Evolutionary conservation across 2,329 filamentous ascomycete genomes (phyloP), one percentile per base, ranked within the genome.

Genomic region (Aspergillus unguis): DNA sequence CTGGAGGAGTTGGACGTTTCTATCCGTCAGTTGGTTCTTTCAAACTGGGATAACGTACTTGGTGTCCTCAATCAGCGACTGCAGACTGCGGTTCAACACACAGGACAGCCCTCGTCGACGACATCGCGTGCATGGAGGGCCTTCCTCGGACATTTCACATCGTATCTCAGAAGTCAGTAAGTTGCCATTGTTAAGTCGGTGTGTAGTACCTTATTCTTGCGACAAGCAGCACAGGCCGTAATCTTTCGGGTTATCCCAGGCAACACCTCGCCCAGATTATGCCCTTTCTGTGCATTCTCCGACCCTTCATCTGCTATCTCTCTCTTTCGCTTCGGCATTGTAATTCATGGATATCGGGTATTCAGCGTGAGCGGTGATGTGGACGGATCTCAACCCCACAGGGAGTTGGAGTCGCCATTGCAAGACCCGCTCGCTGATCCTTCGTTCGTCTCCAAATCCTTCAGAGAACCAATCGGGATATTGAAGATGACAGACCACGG

Each of bases 201-300:
- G 6, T 4, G 8, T 31, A 43, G 35, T 36, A 78, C 77, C 70
- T 79, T 79, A 57, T 79, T 75, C 58, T 78, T 78, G 36, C 76
- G 71, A 62, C 77, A 79, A 33, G 76, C 72, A 28, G 76, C 76
- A 62, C 77, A 80, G 9, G 77, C 77, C 31, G 71, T 73, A 48
- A 71, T 69, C 56, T 73, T 73, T 44, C 71, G 67, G 36, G 69
- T 73, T 36, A 71, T 70, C 32, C 62, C 59, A 49, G 64, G 62
- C 44, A 65, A 56, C 33, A 61, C 56, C 33, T 62, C 61, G 26
- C 59, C 44, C 38, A 62, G 47, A 23, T 36, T 28, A 4, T 11
- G 29, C 29, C 35, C 26, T 29, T 47, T 47, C 26, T 38, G 44
- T 7, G 25, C 32, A 8, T 41, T 29, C 4, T 5, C 6, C n/a